Conservation (phyloP, 2,329 filamentous ascomycete genomes). For the Aspergillus puulaauensis region DNA sequence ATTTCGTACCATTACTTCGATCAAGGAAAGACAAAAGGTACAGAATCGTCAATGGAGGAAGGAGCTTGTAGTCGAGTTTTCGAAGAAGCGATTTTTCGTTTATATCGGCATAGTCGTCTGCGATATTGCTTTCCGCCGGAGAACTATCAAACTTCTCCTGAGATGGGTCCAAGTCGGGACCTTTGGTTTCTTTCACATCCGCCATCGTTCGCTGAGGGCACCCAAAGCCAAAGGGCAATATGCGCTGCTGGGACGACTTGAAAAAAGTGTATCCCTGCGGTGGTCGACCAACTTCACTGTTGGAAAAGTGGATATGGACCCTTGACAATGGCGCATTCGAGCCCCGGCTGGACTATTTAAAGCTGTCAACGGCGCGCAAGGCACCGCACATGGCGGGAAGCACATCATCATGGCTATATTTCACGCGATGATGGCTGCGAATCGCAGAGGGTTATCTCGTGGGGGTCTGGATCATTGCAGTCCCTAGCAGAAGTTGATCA, state of each 20-base stretch:
- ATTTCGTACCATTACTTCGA: slow-evolving; percentile 39
- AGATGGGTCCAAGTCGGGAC: neutral
- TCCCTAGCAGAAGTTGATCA: slow-evolving; percentile 7
- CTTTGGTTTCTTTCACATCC: slow-evolving; percentile 9
- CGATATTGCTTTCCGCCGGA: slow-evolving; percentile 15
- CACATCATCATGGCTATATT: slow-evolving; percentile 18
- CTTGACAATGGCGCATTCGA: neutral
- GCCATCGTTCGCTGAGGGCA: slow-evolving; percentile 7
- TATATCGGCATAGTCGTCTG: slow-evolving; percentile 24
- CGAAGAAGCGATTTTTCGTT: slow-evolving; percentile 42
- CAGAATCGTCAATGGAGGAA: slow-evolving; percentile 45
- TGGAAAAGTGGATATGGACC: neutral
- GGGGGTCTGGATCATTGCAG: slow-evolving; percentile 6
- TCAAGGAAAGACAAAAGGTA: slow-evolving; percentile 48
- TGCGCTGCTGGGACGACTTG: neutral
- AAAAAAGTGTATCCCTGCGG: neutral
- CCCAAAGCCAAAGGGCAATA: neutral
- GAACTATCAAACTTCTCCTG: slow-evolving; percentile 4
- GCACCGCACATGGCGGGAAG: slow-evolving; percentile 9
- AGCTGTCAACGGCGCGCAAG: neutral
- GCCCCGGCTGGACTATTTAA: neutral
- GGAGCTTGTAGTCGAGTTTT: slow-evolving; percentile 45
- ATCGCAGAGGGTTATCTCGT: slow-evolving; percentile 2
- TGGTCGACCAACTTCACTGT: neutral
- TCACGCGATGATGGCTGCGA: slow-evolving; percentile 15